Percentiles rank a stretch among this genome's conserved stretches.
These are phyloP conservation scores for Cyclostephanos invisitatus DNA, from an alignment of 108 stramenopile species.

Conservation along the genomic window DNA sequence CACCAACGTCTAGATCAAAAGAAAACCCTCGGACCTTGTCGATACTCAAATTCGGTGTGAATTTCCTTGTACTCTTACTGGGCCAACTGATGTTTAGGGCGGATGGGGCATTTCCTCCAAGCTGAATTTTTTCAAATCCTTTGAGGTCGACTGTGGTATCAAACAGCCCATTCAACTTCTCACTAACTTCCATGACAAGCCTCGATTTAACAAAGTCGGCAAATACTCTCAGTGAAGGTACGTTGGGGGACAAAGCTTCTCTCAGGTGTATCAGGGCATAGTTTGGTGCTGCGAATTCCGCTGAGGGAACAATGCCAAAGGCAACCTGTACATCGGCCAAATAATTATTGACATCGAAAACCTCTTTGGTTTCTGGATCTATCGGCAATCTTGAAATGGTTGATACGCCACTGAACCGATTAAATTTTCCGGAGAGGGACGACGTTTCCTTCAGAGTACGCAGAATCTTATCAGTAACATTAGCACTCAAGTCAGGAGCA, in stretches of 20 bases:
- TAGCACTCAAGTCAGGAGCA: conserved; percentile 7
- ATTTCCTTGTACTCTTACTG: neutral
- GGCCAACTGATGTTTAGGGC: neutral
- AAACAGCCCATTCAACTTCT: conserved; percentile 14
- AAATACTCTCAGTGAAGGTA: conserved; percentile 8
- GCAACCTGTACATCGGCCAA: conserved; percentile 21
- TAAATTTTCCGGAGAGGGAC: conserved; percentile 1
- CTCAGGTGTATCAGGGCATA: conserved; percentile 15
- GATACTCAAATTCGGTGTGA: neutral
- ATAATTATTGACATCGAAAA: conserved; percentile 31
- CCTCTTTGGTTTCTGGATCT: conserved; percentile 16
- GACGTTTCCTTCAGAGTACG: neutral
- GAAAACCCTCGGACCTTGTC: conserved; percentile 10
- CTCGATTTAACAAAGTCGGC: conserved; percentile 9
- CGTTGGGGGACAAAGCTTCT: conserved; percentile 20
- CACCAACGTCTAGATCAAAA: conserved; percentile 9
- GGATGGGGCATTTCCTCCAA: neutral
- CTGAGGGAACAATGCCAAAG: conserved; percentile 13
- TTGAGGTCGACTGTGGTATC: conserved; percentile 14
- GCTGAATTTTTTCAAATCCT: neutral
- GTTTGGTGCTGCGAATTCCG: conserved; percentile 19
- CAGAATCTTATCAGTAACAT: conserved; percentile 2
- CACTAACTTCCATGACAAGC: conserved; percentile 2
- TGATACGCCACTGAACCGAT: conserved; percentile 1
- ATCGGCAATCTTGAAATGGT: neutral